These are phyloP conservation scores for Malus hybrid DNA, from an alignment of 331 rosid genomes.

Conservation along the genomic window DNA sequence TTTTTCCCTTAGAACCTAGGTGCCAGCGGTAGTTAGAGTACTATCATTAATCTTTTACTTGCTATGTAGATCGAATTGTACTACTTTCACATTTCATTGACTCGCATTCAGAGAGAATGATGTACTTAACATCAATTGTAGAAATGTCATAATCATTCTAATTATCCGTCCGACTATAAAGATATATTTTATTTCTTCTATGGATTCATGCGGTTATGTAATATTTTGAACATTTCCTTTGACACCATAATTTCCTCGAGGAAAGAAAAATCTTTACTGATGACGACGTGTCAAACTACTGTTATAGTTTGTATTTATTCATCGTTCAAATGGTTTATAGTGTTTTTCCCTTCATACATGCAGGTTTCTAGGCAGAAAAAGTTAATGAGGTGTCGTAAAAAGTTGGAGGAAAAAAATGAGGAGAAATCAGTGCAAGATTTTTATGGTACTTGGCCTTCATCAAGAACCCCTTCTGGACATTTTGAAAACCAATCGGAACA, in stretches of 20 bases:
- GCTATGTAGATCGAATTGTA: not conserved
- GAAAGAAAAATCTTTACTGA: not conserved
- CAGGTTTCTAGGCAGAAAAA: constrained; percentile 48
- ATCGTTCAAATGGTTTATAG: not conserved
- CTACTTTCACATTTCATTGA: not conserved
- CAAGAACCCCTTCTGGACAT: constrained; percentile 36
- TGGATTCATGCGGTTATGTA: not conserved
- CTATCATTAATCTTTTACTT: not conserved
- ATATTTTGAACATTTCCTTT: not conserved
- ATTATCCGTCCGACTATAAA: not conserved
- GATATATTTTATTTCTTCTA: not conserved
- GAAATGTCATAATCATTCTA: not conserved
- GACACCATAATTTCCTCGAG: not conserved
- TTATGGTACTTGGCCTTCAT: constrained; percentile 53
- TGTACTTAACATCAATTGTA: too few relatives aligned
- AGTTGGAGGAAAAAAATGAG: constrained; percentile 33
- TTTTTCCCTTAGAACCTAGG: not conserved
- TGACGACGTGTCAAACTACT: not conserved
- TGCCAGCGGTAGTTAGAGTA: not conserved
- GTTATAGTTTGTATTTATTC: not conserved
- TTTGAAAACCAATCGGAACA: constrained; percentile 43
- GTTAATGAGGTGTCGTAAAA: constrained; percentile 35
- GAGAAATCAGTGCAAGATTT: constrained; percentile 36
- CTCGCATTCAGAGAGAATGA: not conserved
- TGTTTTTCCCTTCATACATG: constrained; percentile 7